phyloP scores from a whole-genome alignment of 1,139 yeast species.

The Arxiozyma heterogenica region DNA sequence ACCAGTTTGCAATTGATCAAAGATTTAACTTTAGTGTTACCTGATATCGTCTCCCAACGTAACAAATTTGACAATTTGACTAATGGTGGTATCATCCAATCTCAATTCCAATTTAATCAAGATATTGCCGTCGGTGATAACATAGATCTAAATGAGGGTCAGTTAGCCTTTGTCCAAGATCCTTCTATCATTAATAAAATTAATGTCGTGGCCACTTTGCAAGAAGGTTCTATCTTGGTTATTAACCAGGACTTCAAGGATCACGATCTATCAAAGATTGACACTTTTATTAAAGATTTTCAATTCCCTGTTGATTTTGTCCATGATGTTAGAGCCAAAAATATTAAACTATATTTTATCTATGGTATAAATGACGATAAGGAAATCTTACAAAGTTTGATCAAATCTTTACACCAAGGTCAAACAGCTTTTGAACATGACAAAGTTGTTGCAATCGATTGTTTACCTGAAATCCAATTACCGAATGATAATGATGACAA shows the following conservation, averaged over 20 bases:
- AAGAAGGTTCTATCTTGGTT: constrained; percentile 47
- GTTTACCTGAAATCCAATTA: constrained; percentile 14
- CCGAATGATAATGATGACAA: constrained; percentile 9
- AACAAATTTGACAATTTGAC: constrained; percentile 62
- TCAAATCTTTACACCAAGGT: neutral
- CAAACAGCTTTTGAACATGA: neutral
- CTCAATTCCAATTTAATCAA: constrained; percentile 43
- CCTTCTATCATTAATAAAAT: constrained; percentile 43
- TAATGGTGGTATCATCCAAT: constrained; percentile 70
- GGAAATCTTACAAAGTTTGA: neutral
- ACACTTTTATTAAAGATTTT: constrained; percentile 41
- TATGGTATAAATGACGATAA: constrained; percentile 30
- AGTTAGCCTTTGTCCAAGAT: constrained; percentile 57
- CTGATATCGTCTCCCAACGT: constrained; percentile 46
- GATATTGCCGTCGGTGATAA: constrained; percentile 24
- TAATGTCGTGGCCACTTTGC: constrained; percentile 55
- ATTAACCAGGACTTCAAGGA: constrained; percentile 18
- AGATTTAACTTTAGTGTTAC: constrained; percentile 58
- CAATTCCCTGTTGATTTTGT: constrained; percentile 41
- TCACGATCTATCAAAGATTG: constrained; percentile 24
- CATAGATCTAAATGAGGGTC: constrained; percentile 45
- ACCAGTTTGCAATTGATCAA: constrained; percentile 57
- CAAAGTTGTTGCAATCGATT: neutral
- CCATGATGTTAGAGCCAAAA: constrained; percentile 45
- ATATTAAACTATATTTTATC: constrained; percentile 43